phyloP scores from a whole-genome alignment of 805 yeast species.

The Schwanniomyces vanrijiae region DNA sequence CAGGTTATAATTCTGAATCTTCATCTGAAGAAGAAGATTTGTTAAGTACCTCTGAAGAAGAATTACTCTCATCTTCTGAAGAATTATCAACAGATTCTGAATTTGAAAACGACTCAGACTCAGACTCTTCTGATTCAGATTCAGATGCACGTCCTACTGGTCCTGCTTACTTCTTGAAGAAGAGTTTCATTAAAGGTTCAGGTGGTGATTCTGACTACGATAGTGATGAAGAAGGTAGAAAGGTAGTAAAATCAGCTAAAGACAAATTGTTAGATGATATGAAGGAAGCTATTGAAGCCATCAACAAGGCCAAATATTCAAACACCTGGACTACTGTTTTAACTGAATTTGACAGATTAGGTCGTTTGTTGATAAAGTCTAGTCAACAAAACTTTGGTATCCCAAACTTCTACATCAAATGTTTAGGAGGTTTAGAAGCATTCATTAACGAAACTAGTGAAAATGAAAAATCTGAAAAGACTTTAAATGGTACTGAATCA shows the following conservation, averaged over 20 bases:
- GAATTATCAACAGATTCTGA: conserved; percentile 45
- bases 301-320: conserved; percentile 66
- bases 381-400: conserved; percentile 73
- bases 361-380: conserved; percentile 64
- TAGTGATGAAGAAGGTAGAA: conserved; percentile 68
- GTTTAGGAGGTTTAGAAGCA: conserved; percentile 72
- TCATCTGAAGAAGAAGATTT: conserved; percentile 53
- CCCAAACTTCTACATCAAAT: conserved; percentile 70
- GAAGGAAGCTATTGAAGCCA: conserved; percentile 59
- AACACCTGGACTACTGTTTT: conserved; percentile 80
- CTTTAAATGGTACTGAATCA: conserved; percentile 77
- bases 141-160: conserved; percentile 41
- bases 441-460: conserved; percentile 52
- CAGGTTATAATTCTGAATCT: conserved; percentile 58
- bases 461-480: conserved; percentile 59
- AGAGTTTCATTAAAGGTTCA: conserved; percentile 44
- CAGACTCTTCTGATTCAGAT: conserved; percentile 36
- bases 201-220: conserved; percentile 43
- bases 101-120: conserved; percentile 45
- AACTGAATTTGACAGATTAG: conserved; percentile 75
- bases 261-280: conserved; percentile 91
- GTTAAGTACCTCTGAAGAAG: conserved; percentile 60
- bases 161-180: conserved; percentile 57
- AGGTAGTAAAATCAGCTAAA: conserved; percentile 88
- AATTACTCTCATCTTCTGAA: conserved; percentile 47